Evolutionary conservation across 1,284 basidiomycete species (phyloP).

Genomic region (Vanrija sp.): DNA sequence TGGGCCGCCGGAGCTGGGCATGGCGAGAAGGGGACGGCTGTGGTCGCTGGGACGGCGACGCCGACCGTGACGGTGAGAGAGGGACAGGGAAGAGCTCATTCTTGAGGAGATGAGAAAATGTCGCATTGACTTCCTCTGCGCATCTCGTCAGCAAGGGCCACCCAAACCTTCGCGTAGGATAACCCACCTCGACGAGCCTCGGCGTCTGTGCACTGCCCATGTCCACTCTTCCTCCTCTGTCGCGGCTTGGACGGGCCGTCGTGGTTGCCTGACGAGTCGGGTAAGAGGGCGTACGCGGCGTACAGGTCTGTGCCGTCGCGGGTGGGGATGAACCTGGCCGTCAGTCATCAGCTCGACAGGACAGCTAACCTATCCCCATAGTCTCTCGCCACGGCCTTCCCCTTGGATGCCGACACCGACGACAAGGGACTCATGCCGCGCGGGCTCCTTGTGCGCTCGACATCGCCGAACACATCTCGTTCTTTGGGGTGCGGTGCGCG

Average conservation of each 20-base stretch:
- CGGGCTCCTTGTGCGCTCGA: constrained; percentile 13
- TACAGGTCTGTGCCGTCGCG: constrained; percentile 53
- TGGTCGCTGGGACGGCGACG: constrained; percentile 22
- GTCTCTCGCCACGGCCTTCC: constrained; percentile 38
- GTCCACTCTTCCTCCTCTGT: constrained; percentile 37
- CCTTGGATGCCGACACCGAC: constrained; percentile 10
- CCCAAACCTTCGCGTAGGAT: not conserved
- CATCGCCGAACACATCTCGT: constrained; percentile 38
- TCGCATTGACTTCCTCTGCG: constrained; percentile 54
- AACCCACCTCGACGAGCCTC: constrained; percentile 49
- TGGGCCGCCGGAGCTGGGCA: constrained; percentile 28
- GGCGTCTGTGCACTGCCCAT: constrained; percentile 41
- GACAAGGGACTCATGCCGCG: constrained; percentile 22
- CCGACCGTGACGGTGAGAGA: constrained; percentile 20
- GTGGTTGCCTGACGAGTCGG: constrained; percentile 34
- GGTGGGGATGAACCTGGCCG: constrained; percentile 54
- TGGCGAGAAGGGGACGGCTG: constrained; percentile 24
- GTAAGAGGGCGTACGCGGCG: constrained; percentile 53
- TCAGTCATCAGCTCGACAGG: not conserved
- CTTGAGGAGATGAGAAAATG: constrained; percentile 54
- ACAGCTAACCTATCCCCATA: constrained; percentile 49
- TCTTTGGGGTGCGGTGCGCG: constrained; percentile 1
- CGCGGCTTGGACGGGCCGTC: constrained; percentile 28
- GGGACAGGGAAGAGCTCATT: constrained; percentile 53
- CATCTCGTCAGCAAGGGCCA: constrained; percentile 1